Conservation (phyloP, 495 filamentous ascomycete genomes). For the Thermothielavioides terrestris region DNA sequence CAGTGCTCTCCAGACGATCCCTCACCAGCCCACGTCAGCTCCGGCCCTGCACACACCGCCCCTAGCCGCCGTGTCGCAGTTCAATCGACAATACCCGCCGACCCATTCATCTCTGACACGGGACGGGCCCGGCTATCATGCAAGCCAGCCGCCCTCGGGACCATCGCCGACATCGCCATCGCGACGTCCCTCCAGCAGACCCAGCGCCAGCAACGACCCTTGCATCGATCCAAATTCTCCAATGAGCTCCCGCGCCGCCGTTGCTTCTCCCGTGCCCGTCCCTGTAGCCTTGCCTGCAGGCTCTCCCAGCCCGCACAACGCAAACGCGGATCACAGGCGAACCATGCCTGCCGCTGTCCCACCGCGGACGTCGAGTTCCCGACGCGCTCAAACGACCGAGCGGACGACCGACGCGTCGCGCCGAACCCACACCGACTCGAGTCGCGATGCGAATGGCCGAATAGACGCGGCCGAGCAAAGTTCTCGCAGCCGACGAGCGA, state of each 20-base stretch:
- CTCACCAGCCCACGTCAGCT: constrained; percentile 42
- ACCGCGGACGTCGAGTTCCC: constrained; percentile 49
- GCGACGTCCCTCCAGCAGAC: constrained; percentile 41
- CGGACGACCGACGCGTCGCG: constrained; percentile 32
- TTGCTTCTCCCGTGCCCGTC: constrained; percentile 41
- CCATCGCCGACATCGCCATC: constrained; percentile 33
- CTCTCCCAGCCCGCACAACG: constrained; percentile 35
- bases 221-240: constrained; percentile 35
- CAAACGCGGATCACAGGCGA: constrained; percentile 32
- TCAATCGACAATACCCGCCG: constrained; percentile 38
- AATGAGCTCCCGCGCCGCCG: constrained; percentile 39
- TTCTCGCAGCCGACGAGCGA: constrained; percentile 43
- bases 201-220: constrained; percentile 48
- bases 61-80: constrained; percentile 33
- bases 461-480: constrained; percentile 29
- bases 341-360: constrained; percentile 46
- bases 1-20: constrained; percentile 47
- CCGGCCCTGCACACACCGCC: constrained; percentile 40
- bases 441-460: constrained; percentile 25
- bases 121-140: constrained; percentile 35
- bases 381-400: constrained; percentile 37
- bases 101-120: constrained; percentile 34
- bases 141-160: constrained; percentile 30
- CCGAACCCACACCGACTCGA: constrained; percentile 30
- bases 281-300: constrained; percentile 34